Conservation (phyloP, 345 rosid genomes). For the Luvunga scandens region DNA sequence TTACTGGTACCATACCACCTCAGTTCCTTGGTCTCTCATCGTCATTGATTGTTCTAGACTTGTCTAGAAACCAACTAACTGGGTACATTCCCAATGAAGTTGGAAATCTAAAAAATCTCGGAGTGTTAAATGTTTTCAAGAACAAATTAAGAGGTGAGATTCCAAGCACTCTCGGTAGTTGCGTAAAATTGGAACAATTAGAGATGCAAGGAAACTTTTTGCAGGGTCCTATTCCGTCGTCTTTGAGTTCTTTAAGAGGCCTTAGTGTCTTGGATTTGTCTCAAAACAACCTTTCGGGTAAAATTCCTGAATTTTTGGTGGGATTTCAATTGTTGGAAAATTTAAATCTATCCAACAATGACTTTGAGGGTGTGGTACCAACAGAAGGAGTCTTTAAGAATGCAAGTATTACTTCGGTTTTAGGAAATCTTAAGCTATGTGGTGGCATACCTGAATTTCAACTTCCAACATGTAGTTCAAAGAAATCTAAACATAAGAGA, state of each 20-base stretch:
- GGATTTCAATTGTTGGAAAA: not conserved
- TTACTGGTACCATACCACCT: too few relatives aligned
- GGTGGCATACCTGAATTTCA: not conserved
- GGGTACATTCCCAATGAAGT: too few relatives aligned
- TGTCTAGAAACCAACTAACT: too few relatives aligned
- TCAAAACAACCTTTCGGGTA: not conserved
- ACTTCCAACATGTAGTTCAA: not conserved
- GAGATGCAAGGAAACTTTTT: not conserved
- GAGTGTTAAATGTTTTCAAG: accelerated
- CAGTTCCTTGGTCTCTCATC: accelerated
- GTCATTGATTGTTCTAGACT: accelerated
- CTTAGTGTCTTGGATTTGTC: not conserved
- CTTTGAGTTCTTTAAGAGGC: not conserved
- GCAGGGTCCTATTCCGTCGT: not conserved
- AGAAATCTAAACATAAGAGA: not conserved
- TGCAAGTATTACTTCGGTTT: not conserved
- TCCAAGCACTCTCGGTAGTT: too few relatives aligned
- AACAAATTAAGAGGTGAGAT: too few relatives aligned
- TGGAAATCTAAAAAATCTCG: too few relatives aligned
- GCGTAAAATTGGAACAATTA: too few relatives aligned
- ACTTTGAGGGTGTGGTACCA: not conserved
- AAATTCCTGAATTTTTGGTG: not conserved
- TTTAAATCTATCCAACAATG: not conserved
- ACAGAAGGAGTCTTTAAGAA: not conserved
- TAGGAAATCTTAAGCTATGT: not conserved